phyloP scores from a whole-genome alignment of 2,329 filamentous ascomycete species.

The Neobulgaria alba region DNA sequence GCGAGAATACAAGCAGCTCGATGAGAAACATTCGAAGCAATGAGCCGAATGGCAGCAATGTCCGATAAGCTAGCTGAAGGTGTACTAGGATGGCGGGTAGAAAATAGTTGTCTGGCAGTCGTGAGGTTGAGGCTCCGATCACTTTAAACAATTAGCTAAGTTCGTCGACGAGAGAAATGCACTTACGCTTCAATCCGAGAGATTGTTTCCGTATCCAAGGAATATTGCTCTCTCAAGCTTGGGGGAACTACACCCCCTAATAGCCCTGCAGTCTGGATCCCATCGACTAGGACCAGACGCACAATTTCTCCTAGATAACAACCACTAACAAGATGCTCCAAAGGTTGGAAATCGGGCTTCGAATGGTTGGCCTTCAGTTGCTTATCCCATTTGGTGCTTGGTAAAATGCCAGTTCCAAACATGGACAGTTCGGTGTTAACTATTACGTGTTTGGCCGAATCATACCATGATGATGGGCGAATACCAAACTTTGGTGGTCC shows the following conservation, averaged over 20 bases:
- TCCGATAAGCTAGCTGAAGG: constrained; percentile 39
- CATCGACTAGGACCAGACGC: constrained; percentile 49
- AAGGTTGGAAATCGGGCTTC: constrained; percentile 50
- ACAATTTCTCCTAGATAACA: constrained; percentile 60
- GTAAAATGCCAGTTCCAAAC: constrained; percentile 52
- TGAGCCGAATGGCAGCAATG: constrained; percentile 41
- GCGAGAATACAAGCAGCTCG: constrained; percentile 53
- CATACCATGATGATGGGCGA: constrained; percentile 47
- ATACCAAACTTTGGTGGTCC: constrained; percentile 47
- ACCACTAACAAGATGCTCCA: constrained; percentile 55
- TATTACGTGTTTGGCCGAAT: constrained; percentile 51
- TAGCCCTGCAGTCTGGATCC: constrained; percentile 43
- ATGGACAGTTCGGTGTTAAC: constrained; percentile 61
- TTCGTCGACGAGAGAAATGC: background rate
- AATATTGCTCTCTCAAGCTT: constrained; percentile 44
- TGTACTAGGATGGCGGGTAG: constrained; percentile 38
- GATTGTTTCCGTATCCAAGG: constrained; percentile 51
- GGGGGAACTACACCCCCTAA: constrained; percentile 49
- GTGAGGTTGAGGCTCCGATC: constrained; percentile 17
- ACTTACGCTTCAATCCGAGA: constrained; percentile 45
- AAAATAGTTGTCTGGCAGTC: constrained; percentile 40
- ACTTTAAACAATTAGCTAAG: constrained; percentile 7
- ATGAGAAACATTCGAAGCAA: constrained; percentile 46
- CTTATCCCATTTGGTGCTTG: constrained; percentile 53
- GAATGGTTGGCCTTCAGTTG: constrained; percentile 43